Conservation (phyloP, 176 grass and related monocot species). For the Oropetium thomaeum region DNA sequence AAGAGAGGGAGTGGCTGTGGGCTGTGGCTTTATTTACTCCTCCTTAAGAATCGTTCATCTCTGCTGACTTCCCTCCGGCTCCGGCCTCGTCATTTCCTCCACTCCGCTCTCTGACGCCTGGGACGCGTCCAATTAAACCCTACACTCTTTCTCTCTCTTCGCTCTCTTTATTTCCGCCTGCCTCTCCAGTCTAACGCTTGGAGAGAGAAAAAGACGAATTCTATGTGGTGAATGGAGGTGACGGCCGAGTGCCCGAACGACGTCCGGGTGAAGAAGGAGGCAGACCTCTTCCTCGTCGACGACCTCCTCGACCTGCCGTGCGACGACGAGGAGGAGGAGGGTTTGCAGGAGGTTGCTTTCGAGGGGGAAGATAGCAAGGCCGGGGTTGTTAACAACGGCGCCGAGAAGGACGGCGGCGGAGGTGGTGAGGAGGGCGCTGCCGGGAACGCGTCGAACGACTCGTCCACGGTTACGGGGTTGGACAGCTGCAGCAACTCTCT, state of each 20-base stretch:
- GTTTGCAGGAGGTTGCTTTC: background rate
- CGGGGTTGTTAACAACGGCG: background rate
- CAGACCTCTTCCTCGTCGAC: constrained; percentile 73
- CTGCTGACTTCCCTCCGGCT: constrained; percentile 30
- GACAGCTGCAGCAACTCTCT: constrained; percentile 91
- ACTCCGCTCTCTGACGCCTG: constrained; percentile 33
- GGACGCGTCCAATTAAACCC: constrained; percentile 58
- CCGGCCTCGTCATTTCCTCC: constrained; percentile 31
- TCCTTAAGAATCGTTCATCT: constrained; percentile 52
- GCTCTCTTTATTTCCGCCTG: constrained; percentile 33
- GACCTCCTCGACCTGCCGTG: constrained; percentile 79
- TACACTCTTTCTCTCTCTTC: constrained; percentile 31
- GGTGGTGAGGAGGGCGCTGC: constrained; percentile 24
- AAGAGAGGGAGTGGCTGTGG: constrained; percentile 15
- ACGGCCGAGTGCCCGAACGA: constrained; percentile 23
- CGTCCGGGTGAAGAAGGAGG: constrained; percentile 58
- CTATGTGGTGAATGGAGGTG: constrained; percentile 35
- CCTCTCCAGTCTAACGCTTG: constrained; percentile 4
- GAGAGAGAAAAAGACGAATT: constrained; percentile 19
- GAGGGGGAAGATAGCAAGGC: constrained; percentile 5
- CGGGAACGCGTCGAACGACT: constrained; percentile 53
- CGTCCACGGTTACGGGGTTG: constrained; percentile 71
- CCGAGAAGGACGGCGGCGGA: background rate
- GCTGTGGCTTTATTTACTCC: constrained; percentile 81
- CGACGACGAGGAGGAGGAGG: constrained; percentile 56